Evolutionary conservation across 805 yeast species (phyloP), one percentile per base, ranked within the genome.

Genomic region (Jamesozyma spencerorum): DNA sequence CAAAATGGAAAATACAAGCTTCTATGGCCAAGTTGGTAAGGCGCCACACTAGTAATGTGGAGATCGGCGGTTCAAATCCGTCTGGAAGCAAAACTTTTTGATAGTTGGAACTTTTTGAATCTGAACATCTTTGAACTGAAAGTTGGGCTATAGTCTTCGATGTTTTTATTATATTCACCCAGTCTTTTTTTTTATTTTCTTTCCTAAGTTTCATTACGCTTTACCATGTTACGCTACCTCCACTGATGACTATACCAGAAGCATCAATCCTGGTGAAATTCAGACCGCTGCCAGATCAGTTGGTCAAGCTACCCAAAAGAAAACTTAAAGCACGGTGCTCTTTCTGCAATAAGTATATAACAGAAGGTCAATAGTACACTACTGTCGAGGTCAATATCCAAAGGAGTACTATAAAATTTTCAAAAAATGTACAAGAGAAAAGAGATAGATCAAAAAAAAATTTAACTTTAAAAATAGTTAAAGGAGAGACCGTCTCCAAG

Each of bases 331-430:
- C n/a, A n/a, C n/a, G n/a, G n/a, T n/a, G n/a, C n/a, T n/a, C n/a
- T n/a, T n/a, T n/a, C n/a, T n/a, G n/a, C n/a, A n/a, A n/a, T n/a
- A n/a, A n/a, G n/a, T n/a, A n/a, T n/a, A n/a, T n/a, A n/a, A n/a
- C n/a, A n/a, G n/a, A n/a, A n/a, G n/a, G n/a, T n/a, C n/a, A n/a
- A n/a, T n/a, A n/a, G n/a, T n/a, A n/a, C n/a, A n/a, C n/a, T 85
- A 84, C 79, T 94, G 85, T 69, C 80, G 81, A 72, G 92, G 92
- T 96, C 87, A 87, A 88, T 88, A 85, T 88, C 94, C 96, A 72
- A 82, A 87, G 69, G 90, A 86, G 92, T 90, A 92, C 97, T 88
- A 86, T 81, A 95, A 86, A 76, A 90, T 88, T 64, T 74, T 75
- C 81, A 67, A 81, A 74, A 70, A 72, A 74, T 56, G 77, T 70